A percentile compares a stretch with the other conserved stretches of the same genome.
phyloP scores from a whole-genome alignment of 75 land plant genomes.

The Pinus taeda region DNA sequence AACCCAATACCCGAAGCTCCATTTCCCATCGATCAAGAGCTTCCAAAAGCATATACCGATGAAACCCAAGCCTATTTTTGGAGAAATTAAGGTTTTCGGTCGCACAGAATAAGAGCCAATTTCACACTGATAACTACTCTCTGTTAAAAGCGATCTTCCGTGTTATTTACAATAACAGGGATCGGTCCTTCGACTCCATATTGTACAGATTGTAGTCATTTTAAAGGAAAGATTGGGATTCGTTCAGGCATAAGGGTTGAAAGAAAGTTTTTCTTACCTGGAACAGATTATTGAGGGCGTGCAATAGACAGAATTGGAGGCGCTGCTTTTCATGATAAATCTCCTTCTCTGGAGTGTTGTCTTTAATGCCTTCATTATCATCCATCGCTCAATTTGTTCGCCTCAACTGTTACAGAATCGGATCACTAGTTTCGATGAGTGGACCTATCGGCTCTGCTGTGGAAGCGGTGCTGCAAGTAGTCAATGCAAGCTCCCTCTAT shows the following conservation, averaged over 20 bases:
- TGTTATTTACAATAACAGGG: no score
- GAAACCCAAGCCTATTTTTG: no score
- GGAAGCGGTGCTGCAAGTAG: no score
- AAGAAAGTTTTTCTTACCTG: slow-evolving; percentile 36
- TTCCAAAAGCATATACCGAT: not conserved
- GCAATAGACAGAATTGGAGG: slow-evolving; percentile 78
- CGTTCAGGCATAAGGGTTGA: not conserved
- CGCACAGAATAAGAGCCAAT: not conserved
- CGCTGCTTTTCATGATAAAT: slow-evolving; percentile 84
- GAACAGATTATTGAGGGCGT: slow-evolving; percentile 86
- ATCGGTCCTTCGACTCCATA: not conserved
- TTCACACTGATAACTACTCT: no score
- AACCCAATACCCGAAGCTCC: not conserved
- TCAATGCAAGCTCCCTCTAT: no score
- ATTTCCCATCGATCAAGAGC: not conserved
- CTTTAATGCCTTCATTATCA: no score
- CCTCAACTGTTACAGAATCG: no score
- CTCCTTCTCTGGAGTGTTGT: not conserved
- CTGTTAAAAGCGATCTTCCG: no score
- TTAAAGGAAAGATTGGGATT: not conserved
- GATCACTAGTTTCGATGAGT: no score
- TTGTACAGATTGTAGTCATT: not conserved
- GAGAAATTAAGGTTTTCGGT: not conserved
- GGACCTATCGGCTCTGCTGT: no score
- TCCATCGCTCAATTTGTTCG: no score